Conservation (phyloP, 441 rosid species). For the Populus tomentosa region DNA sequence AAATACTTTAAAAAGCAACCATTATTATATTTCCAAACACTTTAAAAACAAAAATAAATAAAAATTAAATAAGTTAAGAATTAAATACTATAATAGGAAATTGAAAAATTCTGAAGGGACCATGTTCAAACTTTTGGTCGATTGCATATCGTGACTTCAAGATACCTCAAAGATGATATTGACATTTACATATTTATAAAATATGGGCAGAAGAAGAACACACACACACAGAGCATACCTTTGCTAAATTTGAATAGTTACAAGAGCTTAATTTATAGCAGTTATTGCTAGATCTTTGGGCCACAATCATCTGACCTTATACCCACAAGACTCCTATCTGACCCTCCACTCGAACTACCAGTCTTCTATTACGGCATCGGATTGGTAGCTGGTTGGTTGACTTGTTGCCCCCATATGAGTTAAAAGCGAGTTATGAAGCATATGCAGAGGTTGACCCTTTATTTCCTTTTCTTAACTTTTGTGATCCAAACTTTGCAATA, state of each 20-base stretch:
- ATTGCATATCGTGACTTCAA: too few species aligned
- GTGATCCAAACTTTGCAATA: too few species aligned
- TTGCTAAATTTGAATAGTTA: background rate
- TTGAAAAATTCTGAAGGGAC: too few species aligned
- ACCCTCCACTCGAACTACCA: slow-evolving; percentile 17
- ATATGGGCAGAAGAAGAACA: too few species aligned
- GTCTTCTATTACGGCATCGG: slow-evolving; percentile 4
- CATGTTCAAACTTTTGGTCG: too few species aligned
- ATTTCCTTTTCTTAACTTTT: background rate
- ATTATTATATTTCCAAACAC: rapidly evolving
- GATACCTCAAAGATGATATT: too few species aligned
- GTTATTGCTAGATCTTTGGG: background rate
- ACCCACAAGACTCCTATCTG: background rate
- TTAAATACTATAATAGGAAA: too few species aligned
- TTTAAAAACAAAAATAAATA: rapidly evolving
- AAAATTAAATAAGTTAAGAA: too few species aligned
- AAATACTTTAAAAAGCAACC: too few species aligned
- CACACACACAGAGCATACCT: background rate
- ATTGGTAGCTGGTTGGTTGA: slow-evolving; percentile 30
- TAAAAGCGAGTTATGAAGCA: background rate
- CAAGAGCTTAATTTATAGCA: too few species aligned
- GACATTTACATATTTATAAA: too few species aligned
- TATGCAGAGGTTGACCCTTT: background rate
- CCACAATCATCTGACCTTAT: too few species aligned
- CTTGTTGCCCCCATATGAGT: background rate